These are phyloP conservation scores for Zoysia japonica DNA, from an alignment of 176 grass and related monocot genomes.

Conservation along the genomic window DNA sequence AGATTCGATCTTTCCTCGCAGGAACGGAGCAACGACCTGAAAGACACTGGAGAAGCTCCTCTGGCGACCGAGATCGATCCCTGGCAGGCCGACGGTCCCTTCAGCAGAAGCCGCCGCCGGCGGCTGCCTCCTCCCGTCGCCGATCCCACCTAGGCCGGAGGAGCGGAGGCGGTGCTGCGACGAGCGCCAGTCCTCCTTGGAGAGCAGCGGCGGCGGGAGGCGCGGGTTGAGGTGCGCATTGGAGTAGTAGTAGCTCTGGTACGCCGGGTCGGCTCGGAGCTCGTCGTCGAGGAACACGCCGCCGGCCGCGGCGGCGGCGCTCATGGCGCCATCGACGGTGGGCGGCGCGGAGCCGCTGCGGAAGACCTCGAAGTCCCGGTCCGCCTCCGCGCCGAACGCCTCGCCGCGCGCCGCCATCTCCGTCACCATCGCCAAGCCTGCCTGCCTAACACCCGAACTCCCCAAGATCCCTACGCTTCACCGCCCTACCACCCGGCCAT, in stretches of 20 bases:
- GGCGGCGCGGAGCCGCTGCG: constrained; percentile 81
- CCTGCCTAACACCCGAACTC: neutral
- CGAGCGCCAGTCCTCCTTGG: constrained; percentile 72
- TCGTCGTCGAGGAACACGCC: constrained; percentile 55
- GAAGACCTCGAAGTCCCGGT: constrained; percentile 66
- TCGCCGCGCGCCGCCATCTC: constrained; percentile 66
- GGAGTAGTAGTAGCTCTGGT: constrained; percentile 70
- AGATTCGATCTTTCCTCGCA: constrained; percentile 29
- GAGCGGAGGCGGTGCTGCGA: constrained; percentile 51
- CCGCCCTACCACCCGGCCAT: constrained; percentile 38
- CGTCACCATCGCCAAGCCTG: constrained; percentile 38
- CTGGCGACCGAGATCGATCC: constrained; percentile 51
- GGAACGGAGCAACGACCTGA: constrained; percentile 51
- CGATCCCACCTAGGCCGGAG: constrained; percentile 52
- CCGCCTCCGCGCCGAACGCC: constrained; percentile 37
- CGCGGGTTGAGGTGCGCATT: constrained; percentile 78
- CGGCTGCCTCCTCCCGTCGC: constrained; percentile 50
- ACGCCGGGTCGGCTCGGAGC: constrained; percentile 62
- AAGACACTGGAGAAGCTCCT: constrained; percentile 59
- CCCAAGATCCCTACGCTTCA: constrained; percentile 26
- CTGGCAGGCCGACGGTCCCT: constrained; percentile 47
- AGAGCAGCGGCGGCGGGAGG: constrained; percentile 64
- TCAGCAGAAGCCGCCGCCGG: constrained; percentile 18
- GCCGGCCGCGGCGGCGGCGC: constrained; percentile 21
- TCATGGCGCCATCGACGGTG: constrained; percentile 57